Evolutionary conservation across 345 rosid genomes (phyloP).

Genomic region (Rhodamnia argentea): DNA sequence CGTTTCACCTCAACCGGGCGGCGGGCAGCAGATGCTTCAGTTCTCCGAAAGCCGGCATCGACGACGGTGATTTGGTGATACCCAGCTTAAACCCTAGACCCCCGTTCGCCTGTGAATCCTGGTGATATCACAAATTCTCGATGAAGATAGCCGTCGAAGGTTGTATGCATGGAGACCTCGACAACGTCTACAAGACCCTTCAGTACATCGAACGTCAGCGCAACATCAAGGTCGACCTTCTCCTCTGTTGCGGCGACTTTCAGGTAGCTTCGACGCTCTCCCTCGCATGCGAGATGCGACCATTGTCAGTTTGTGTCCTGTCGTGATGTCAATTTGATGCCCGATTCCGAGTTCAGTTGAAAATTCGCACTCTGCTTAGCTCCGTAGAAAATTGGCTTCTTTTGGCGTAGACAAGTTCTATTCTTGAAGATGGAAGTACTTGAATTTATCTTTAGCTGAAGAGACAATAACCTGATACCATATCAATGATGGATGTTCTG

Average conservation of each 20-base stretch:
- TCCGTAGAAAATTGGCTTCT: neutral
- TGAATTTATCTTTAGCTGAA: neutral
- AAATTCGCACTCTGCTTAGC: neutral
- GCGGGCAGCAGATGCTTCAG: neutral
- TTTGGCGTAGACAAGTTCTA: neutral
- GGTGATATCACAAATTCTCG: neutral
- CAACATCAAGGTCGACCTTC: slow-evolving; percentile 74
- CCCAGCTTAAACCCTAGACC: neutral
- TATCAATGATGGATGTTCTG: slow-evolving; percentile 10
- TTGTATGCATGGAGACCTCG: slow-evolving; percentile 96
- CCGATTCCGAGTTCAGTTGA: neutral
- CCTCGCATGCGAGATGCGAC: neutral
- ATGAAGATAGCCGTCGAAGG: slow-evolving; percentile 98
- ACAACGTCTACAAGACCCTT: slow-evolving; percentile 65
- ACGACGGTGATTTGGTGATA: neutral
- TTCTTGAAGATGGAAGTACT: neutral
- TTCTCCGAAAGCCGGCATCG: neutral
- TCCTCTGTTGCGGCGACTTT: slow-evolving; percentile 93
- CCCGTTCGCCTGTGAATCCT: neutral
- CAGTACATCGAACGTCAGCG: slow-evolving; percentile 38
- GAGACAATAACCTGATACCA: neutral
- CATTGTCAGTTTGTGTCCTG: neutral
- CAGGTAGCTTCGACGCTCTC: slow-evolving; percentile 31
- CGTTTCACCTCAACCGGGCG: neutral
- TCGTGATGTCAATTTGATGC: neutral